Evolutionary conservation across 1,139 yeast genomes (phyloP), one percentile per base, ranked within the genome.

Genomic region (Geotrichum phurueaensis): DNA sequence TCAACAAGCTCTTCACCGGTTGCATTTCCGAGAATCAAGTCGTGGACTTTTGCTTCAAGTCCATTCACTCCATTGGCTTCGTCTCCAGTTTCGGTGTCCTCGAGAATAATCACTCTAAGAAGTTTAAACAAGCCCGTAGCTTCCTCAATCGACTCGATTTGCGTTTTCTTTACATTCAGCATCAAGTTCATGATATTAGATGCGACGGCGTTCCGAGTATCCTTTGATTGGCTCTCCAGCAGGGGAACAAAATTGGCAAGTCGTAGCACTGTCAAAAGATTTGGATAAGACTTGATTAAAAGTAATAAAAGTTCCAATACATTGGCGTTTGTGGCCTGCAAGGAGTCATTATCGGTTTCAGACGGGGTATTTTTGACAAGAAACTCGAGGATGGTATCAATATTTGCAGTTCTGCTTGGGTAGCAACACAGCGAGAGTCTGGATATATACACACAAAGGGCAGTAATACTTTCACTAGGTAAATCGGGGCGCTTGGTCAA

Each of bases 371-470:
- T 81, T 57, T 80, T 79, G 29, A 79, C 75, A 0, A 89, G 86
- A 70, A 81, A 86, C 63, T 81, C 75, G 69, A 83, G 85, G 33
- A 91, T 78, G 51, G 75, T 74, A 69, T 89, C 86, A 63, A 91
- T 76, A 70, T 88, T 84, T 4, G 78, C 81, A 61, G 79, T 78
- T 39, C 39, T 53, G 12, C 20, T 48, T 20, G 56, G 56, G n/a
- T 53, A 89, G 76, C 86, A 88, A 10, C 82, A 79, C 57, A 89
- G 76, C 0, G 91, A 80, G 51, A 92, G 74, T 64, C 81, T 82
- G 57, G 87, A 79, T 51, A 89, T 80, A 18, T 88, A 83, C 61
- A 84, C 85, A 55, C 90, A 77, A 36, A 91, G 78, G 0, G 81
- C 79, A 6, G 89, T 81, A 62, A 84, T 84, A 65, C 89, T 95